Evolutionary conservation across 2,329 filamentous ascomycete genomes (phyloP).

Genomic region (Shiraia sp.): DNA sequence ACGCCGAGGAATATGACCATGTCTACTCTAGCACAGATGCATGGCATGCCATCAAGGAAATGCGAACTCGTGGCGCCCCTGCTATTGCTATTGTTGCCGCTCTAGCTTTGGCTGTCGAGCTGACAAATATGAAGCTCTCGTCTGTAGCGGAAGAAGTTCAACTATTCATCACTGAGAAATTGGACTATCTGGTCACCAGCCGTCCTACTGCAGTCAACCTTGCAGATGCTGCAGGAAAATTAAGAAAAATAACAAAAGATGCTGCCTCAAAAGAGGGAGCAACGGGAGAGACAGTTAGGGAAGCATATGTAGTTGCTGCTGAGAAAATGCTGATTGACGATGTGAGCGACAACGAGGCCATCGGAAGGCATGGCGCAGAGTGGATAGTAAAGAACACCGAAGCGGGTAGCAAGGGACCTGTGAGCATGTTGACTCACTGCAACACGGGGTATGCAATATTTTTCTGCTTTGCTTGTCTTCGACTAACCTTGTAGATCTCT

Average conservation of each 20-base stretch:
- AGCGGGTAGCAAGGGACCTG: slow-evolving; percentile 56
- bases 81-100: slow-evolving; percentile 98
- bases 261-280: slow-evolving; percentile 51
- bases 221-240: slow-evolving; percentile 81
- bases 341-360: slow-evolving; percentile 81
- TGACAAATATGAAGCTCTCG: slow-evolving; percentile 62
- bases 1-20: slow-evolving; percentile 76
- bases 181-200: slow-evolving; percentile 86
- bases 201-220: slow-evolving; percentile 94
- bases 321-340: slow-evolving; percentile 88
- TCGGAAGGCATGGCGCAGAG: slow-evolving; percentile 79
- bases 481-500: slow-evolving; percentile 65
- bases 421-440: slow-evolving; percentile 95
- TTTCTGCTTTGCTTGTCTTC: background rate
- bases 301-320: slow-evolving; percentile 76
- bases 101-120: slow-evolving; percentile 82
- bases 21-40: slow-evolving; percentile 73
- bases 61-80: slow-evolving; percentile 81
- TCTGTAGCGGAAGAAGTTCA: slow-evolving; percentile 63
- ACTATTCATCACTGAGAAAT: slow-evolving; percentile 71
- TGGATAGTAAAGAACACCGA: slow-evolving; percentile 72
- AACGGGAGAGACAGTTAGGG: slow-evolving; percentile 60
- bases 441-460: slow-evolving; percentile 74
- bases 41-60: slow-evolving; percentile 80
- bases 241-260: slow-evolving; percentile 66